Conservation (phyloP, 441 rosid species). For the Viola pubescens region DNA sequence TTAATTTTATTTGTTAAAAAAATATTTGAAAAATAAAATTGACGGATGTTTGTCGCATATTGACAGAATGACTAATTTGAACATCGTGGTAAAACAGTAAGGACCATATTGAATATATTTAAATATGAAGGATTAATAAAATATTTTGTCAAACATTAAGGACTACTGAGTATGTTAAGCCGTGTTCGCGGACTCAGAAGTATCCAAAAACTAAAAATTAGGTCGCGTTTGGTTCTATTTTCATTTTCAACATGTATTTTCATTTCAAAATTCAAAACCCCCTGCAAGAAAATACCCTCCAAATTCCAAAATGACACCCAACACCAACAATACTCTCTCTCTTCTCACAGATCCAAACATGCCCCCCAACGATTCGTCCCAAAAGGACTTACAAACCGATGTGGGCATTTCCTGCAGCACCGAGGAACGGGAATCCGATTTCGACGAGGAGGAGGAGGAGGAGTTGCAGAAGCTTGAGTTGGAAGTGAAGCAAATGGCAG, state of each 20-base stretch:
- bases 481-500: slow-evolving; percentile 46
- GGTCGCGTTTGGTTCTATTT: no score
- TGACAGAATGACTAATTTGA: no score
- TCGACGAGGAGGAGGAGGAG: slow-evolving; percentile 24
- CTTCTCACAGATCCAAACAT: slow-evolving; percentile 21
- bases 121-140: no score
- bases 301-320: neutral
- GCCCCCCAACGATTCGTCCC: slow-evolving; percentile 25
- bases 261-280: slow-evolving; percentile 28
- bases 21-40: no score
- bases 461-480: slow-evolving; percentile 44
- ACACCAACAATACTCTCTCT: neutral
- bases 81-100: no score
- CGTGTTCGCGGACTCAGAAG: neutral
- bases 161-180: no score
- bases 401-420: slow-evolving; percentile 10
- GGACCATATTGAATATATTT: no score
- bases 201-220: no score
- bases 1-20: no score
- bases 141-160: no score
- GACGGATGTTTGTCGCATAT: no score
- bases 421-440: slow-evolving; percentile 20
- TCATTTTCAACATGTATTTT: no score
- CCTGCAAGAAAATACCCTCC: slow-evolving; percentile 17
- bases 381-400: slow-evolving; percentile 17